Percentiles rank a stretch among this genome's conserved stretches.
Conservation (phyloP, 2,329 filamentous ascomycete species). For the Gremmenia infestans region DNA sequence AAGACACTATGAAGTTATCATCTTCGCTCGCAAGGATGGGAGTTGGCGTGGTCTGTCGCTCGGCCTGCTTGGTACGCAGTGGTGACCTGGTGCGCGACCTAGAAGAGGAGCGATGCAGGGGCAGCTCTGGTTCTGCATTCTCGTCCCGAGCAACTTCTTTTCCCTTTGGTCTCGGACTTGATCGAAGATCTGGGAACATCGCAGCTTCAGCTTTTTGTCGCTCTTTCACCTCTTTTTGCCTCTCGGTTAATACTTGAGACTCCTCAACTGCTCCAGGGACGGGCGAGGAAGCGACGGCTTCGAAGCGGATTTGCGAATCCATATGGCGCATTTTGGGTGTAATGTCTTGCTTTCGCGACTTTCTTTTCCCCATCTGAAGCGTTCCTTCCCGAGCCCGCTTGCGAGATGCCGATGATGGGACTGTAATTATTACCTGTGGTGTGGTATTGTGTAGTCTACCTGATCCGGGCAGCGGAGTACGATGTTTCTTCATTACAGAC, state of each 20-base stretch:
- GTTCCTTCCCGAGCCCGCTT: slow-evolving; percentile 25
- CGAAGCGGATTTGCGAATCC: slow-evolving; percentile 77
- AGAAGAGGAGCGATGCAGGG: slow-evolving; percentile 19
- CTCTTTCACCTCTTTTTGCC: slow-evolving; percentile 72
- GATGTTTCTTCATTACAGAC: slow-evolving; percentile 7
- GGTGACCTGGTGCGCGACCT: slow-evolving; percentile 9
- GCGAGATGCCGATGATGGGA: neutral
- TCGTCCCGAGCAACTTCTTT: slow-evolving; percentile 12
- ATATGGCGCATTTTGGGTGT: slow-evolving; percentile 65
- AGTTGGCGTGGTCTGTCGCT: slow-evolving; percentile 26
- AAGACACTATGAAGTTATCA: slow-evolving; percentile 44
- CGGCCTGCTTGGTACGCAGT: neutral
- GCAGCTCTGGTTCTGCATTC: slow-evolving; percentile 25
- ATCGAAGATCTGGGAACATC: slow-evolving; percentile 64
- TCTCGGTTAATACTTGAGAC: slow-evolving; percentile 72
- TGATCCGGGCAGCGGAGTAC: slow-evolving; percentile 6
- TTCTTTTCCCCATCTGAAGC: slow-evolving; percentile 33
- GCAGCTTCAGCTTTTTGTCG: slow-evolving; percentile 60
- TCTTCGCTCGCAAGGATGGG: slow-evolving; percentile 20
- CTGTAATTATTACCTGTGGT: slow-evolving; percentile 22
- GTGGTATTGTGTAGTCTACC: slow-evolving; percentile 13
- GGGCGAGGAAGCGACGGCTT: slow-evolving; percentile 58
- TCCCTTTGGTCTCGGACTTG: slow-evolving; percentile 39
- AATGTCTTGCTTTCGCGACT: slow-evolving; percentile 30
- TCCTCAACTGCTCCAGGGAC: slow-evolving; percentile 46